These are phyloP conservation scores for Salix viminalis DNA, from an alignment of 345 rosid genomes.

Conservation along the genomic window DNA sequence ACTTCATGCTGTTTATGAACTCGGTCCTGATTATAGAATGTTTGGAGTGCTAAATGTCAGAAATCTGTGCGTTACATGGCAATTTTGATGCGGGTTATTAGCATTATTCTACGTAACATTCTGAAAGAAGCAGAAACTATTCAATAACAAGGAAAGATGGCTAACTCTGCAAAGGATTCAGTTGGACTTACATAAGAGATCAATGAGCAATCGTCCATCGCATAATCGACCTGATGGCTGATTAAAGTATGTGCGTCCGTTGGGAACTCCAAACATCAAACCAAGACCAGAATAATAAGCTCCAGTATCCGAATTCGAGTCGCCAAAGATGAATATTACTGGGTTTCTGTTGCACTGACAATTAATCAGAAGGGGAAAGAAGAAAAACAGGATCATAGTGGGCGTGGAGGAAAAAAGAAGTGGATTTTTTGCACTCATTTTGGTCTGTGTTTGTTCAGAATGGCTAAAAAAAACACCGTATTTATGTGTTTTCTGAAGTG, in stretches of 20 bases:
- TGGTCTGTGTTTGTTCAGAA: background rate
- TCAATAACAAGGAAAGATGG: background rate
- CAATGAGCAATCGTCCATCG: slow-evolving; percentile 55
- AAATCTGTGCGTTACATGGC: background rate
- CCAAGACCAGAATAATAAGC: slow-evolving; percentile 21
- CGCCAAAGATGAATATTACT: slow-evolving; percentile 20
- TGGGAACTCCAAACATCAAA: slow-evolving; percentile 35
- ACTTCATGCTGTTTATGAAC: background rate
- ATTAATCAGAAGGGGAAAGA: slow-evolving; percentile 16
- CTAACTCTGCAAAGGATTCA: background rate
- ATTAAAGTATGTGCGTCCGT: slow-evolving; percentile 48
- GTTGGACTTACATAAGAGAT: slow-evolving; percentile 48
- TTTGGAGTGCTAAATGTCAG: background rate
- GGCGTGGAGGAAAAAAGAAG: too few relatives aligned
- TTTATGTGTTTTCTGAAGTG: background rate
- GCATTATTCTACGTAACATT: background rate
- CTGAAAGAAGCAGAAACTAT: background rate
- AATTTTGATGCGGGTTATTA: background rate
- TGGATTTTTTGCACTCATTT: background rate
- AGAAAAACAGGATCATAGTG: background rate
- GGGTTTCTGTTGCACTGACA: slow-evolving; percentile 28
- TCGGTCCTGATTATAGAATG: background rate
- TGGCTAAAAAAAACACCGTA: background rate
- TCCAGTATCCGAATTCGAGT: slow-evolving; percentile 29
- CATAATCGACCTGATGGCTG: slow-evolving; percentile 32